These are phyloP conservation scores for Blakeslea trispora DNA, from an alignment of 371 early-diverging fungal genomes.

Conservation along the genomic window DNA sequence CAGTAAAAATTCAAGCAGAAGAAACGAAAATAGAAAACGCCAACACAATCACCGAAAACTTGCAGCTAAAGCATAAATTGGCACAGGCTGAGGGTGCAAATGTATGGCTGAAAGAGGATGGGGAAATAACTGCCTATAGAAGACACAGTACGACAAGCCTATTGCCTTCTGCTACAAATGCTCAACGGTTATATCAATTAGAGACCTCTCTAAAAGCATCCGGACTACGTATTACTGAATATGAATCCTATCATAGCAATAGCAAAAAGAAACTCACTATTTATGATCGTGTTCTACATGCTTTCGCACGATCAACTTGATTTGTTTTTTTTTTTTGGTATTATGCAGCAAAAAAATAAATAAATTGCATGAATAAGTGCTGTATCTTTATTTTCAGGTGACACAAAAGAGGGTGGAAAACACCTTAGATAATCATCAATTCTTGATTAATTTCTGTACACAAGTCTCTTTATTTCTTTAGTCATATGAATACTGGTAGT, in stretches of 20 bases:
- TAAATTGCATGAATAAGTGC: no score
- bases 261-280: slow-evolving; percentile 8
- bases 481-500: slow-evolving; percentile 5
- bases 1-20: slow-evolving; percentile 37
- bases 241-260: background rate
- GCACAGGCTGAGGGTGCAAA: background rate
- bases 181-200: slow-evolving; percentile 1
- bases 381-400: no score
- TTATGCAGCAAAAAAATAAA: no score
- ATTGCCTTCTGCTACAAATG: background rate
- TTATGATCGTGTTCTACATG: slow-evolving; percentile 19
- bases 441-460: no score
- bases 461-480: background rate
- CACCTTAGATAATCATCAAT: no score
- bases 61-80: slow-evolving; percentile 1
- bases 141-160: slow-evolving; percentile 9
- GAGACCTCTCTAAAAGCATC: slow-evolving; percentile 5
- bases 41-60: slow-evolving; percentile 4
- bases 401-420: no score
- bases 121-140: background rate
- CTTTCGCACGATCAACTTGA: background rate
- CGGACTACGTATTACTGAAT: slow-evolving; percentile 1
- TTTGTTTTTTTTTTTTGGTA: background rate
- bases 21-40: slow-evolving; percentile 26
- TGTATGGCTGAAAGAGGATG: background rate